Base-by-base conservation (phyloP, 2,329 filamentous ascomycete genomes). In the Fusarium veterinarium region DNA sequence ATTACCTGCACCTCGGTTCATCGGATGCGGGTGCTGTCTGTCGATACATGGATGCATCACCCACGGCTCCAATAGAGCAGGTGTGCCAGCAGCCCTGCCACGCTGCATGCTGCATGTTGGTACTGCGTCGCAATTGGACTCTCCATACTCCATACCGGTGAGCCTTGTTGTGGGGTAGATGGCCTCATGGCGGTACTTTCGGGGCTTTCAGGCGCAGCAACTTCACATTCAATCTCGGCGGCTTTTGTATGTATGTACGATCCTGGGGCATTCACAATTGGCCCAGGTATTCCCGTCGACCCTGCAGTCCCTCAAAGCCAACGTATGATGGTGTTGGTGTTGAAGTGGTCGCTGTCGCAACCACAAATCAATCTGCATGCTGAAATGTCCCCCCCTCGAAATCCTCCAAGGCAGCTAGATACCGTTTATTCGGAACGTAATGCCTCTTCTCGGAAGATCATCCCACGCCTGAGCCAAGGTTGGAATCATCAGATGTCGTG, bases 71-170 rank as follows among this genome's bases (percentile, higher is more conserved):
- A 70, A 73, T 67, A 56, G 60, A 73, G 71, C 70, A 73, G 70
- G 66, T 63, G 53, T 61, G 49, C 48, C 52, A 57, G 45, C 60
- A 58, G 57, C 60, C 70, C 70, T 73, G 52, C 51, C 51, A 51
- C 31, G 31, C 48, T 51, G 48, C 51, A 52, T 23, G 31, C 45
- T 63, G 55, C 55, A 52, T 59, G 37, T 38, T 72, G 59, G 46
- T 37, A 41, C 40, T 49, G 65, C 52, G 17, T 31, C 35, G 41
- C 62, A 67, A 73, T 72, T 72, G 70, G 69, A 53, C 70, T 73
- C 58, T 58, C 70, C 70, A 73, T 42, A 45, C 48, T 60, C 70
- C 70, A 72, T 73, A 72, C 70, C 70, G 70, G 70, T 72, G 70
- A 73, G 69, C 60, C 41, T 37, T 59, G 52, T 38, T 72, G 70